These are phyloP conservation scores for Ganoderma sinense DNA, from an alignment of 1,284 basidiomycete species.

Conservation along the genomic window DNA sequence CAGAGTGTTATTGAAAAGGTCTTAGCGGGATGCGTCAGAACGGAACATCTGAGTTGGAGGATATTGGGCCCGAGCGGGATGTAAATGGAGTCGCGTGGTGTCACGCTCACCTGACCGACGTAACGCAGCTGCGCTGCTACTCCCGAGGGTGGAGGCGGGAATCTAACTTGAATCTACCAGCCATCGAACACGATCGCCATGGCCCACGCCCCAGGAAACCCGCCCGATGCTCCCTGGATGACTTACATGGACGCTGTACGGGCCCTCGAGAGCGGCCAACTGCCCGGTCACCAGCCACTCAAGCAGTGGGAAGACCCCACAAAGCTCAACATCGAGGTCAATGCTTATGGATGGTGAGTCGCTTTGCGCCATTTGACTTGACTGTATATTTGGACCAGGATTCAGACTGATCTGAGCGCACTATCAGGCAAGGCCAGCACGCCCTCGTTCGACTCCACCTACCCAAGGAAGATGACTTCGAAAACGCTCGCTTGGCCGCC, in stretches of 20 bases:
- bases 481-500: slow-evolving; percentile 13
- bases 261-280: slow-evolving; percentile 12
- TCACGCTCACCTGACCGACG: background rate
- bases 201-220: background rate
- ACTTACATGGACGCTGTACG: background rate
- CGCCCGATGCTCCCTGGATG: background rate
- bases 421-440: slow-evolving; percentile 17
- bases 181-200: background rate
- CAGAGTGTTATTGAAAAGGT: no score
- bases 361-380: background rate
- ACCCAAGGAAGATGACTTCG: slow-evolving; percentile 17
- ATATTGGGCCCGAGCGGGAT: no score
- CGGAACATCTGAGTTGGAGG: no score
- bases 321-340: slow-evolving; percentile 21
- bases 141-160: background rate
- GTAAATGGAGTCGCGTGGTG: background rate
- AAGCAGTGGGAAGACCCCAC: slow-evolving; percentile 18
- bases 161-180: background rate
- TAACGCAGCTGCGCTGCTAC: background rate
- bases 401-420: background rate
- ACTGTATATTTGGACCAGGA: background rate
- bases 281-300: slow-evolving; percentile 15
- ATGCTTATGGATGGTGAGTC: slow-evolving; percentile 18
- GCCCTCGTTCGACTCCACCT: slow-evolving; percentile 21
- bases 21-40: no score